Percentiles rank a stretch among this genome's conserved stretches.
These are phyloP conservation scores for Fistulina hepatica DNA, from an alignment of 1,284 basidiomycete genomes.

Conservation along the genomic window DNA sequence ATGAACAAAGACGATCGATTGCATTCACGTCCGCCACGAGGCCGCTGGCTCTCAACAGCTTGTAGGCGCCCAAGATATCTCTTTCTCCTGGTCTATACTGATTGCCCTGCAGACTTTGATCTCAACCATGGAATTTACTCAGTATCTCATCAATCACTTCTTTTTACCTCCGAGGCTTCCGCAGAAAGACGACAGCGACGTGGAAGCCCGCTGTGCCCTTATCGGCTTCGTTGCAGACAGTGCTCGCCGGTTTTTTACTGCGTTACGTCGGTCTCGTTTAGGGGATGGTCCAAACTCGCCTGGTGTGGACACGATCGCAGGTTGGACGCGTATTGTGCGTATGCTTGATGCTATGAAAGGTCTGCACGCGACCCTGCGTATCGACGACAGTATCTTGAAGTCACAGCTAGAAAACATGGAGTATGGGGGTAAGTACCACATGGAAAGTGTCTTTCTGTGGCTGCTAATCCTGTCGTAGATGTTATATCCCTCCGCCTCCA, in stretches of 20 bases:
- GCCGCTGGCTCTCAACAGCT: too few relatives aligned
- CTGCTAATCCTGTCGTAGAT: slow-evolving; percentile 18
- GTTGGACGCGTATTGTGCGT: slow-evolving; percentile 18
- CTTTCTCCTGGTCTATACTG: too few relatives aligned
- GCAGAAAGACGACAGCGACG: slow-evolving; percentile 22
- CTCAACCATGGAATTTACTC: too few relatives aligned
- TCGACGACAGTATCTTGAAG: too few relatives aligned
- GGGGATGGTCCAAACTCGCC: not conserved
- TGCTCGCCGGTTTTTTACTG: slow-evolving; percentile 9
- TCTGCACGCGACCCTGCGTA: not conserved
- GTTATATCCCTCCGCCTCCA: slow-evolving; percentile 28
- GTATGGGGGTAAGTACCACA: too few relatives aligned
- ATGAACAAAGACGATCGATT: too few relatives aligned
- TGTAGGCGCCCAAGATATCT: too few relatives aligned
- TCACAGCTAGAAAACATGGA: too few relatives aligned
- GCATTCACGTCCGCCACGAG: too few relatives aligned
- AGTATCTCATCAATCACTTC: slow-evolving; percentile 29
- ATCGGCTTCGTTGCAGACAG: slow-evolving; percentile 12
- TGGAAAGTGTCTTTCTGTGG: too few relatives aligned
- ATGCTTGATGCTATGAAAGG: slow-evolving; percentile 20
- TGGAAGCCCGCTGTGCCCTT: slow-evolving; percentile 18
- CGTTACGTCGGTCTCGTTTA: not conserved
- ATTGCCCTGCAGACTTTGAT: too few relatives aligned
- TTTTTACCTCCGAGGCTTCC: slow-evolving; percentile 33
- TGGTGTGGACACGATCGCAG: not conserved